Evolutionary conservation across 2,329 filamentous ascomycete species (phyloP), one percentile per base, ranked within the genome.

Genomic region (Grosmannia penicillata): DNA sequence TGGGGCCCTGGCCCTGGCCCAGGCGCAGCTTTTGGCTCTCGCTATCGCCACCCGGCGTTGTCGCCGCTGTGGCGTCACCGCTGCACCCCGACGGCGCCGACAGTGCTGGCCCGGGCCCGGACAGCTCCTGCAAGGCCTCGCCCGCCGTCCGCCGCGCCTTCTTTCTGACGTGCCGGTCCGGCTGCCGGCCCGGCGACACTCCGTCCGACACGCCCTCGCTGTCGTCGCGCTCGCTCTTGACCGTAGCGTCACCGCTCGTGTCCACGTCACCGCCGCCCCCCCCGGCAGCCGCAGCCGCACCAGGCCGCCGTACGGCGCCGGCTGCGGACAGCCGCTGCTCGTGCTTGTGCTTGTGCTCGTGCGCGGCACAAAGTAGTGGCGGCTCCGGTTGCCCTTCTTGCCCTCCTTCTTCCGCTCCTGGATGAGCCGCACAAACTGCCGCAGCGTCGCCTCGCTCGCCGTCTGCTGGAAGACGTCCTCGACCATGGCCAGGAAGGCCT

Each of bases 381-480:
- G 61, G 44, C 63, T 61, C 49, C 63, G 58, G 52, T 69, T 59
- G 47, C 67, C 61, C 48, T 63, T 66, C 48, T 66, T 68, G 38
- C 70, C 73, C 46, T 75, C 66, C 43, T 59, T 63, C 53, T 78
- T 78, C 56, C 66, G 71, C 41, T 62, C 54, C 47, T 61, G 56
- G 36, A 78, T 51, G 31, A 71, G 61, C 28, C 55, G 57, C 35
- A 56, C 57, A 50, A 77, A 78, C 44, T 69, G 60, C 28, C 61
- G 54, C 37, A 68, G 51, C 2, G 70, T 68, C 27, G 66, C 62
- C 27, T 56, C 49, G 45, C 68, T 66, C n/a, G 72, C 72, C 15
- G 63, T 69, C 49, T 75, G 70, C 46, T 62, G 59, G 52, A 68
- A 75, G 21, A 78, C 61, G 43, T 69, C 64, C 53, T 73, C 68